A percentile compares a stretch with the other conserved stretches of the same genome.
Conservation (phyloP, 2,329 filamentous ascomycete species). For the Kalmusia sp. region DNA sequence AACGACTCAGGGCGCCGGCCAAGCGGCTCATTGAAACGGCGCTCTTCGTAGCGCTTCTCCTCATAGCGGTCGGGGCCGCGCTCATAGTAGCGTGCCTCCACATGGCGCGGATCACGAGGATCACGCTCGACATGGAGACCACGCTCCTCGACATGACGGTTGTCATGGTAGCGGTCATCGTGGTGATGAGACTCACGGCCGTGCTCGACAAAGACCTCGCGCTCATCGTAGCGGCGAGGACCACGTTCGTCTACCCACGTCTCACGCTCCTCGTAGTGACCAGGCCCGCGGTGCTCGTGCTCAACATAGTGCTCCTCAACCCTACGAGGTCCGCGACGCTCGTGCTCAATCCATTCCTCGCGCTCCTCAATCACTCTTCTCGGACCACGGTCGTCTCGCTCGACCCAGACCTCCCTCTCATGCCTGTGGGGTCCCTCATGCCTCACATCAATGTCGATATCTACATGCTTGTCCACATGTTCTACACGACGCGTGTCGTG, state of each 20-base stretch:
- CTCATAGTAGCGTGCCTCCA: slow-evolving; percentile 29
- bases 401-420: slow-evolving; percentile 17
- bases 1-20: slow-evolving; percentile 42
- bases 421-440: slow-evolving; percentile 30
- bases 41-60: slow-evolving; percentile 35
- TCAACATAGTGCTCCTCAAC: slow-evolving; percentile 23
- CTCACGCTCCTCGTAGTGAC: slow-evolving; percentile 30
- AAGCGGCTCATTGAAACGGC: slow-evolving; percentile 27
- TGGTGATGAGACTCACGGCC: slow-evolving; percentile 20
- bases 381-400: slow-evolving; percentile 33
- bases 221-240: slow-evolving; percentile 35
- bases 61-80: slow-evolving; percentile 28
- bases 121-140: slow-evolving; percentile 25
- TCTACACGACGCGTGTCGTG: slow-evolving; percentile 27
- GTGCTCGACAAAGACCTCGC: slow-evolving; percentile 37
- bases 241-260: slow-evolving; percentile 24
- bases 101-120: slow-evolving; percentile 27
- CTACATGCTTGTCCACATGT: slow-evolving; percentile 23
- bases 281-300: slow-evolving; percentile 22
- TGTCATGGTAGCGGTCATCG: slow-evolving; percentile 16
- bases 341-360: slow-evolving; percentile 24
- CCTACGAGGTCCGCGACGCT: slow-evolving; percentile 18
- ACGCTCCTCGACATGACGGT: slow-evolving; percentile 13
- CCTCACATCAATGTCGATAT: slow-evolving; percentile 42
- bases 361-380: slow-evolving; percentile 28